phyloP scores from a whole-genome alignment of 75 land plant genomes.

The Chamaecyparis obtusa region DNA sequence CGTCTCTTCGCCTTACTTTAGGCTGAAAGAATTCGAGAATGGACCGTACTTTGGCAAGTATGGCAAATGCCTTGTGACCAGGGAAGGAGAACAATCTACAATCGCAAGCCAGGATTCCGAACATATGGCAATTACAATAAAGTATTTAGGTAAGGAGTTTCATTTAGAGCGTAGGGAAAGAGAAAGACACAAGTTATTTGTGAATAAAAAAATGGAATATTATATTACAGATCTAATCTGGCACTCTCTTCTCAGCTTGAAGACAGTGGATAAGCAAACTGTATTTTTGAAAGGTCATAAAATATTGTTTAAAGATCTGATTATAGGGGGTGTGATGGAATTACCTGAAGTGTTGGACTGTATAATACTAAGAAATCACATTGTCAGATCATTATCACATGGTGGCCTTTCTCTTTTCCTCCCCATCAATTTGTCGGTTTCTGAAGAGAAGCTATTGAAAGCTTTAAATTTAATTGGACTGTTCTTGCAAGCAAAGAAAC shows the following conservation, averaged over 20 bases:
- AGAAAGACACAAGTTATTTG: neutral
- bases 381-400: neutral
- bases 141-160: neutral
- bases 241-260: neutral
- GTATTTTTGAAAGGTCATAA: neutral
- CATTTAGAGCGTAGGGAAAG: neutral
- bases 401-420: neutral
- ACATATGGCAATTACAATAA: no score
- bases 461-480: neutral
- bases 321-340: neutral
- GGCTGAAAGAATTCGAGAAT: no score
- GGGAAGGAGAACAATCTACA: neutral
- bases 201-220: neutral
- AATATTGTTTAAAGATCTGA: neutral
- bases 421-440: neutral
- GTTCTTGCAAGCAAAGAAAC: neutral
- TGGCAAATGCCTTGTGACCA: no score
- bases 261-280: no score
- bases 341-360: neutral
- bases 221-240: neutral
- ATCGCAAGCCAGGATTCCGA: no score
- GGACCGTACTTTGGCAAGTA: neutral
- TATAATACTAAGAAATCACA: neutral
- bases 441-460: neutral
- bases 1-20: no score